phyloP scores from a whole-genome alignment of 164 flowering plant genomes.

The Akebia trifoliata region DNA sequence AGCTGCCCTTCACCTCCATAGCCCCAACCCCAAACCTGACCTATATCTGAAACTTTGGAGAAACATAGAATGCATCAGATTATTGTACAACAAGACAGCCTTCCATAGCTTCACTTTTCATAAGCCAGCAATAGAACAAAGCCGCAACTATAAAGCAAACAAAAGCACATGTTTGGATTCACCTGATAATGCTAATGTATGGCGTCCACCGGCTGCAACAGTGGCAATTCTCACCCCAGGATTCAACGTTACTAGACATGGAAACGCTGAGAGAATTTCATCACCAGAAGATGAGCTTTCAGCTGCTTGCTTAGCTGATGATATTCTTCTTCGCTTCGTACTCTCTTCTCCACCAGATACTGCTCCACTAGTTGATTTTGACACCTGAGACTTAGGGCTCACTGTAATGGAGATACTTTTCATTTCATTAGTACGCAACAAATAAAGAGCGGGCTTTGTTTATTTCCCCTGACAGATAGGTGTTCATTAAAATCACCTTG shows the following conservation, averaged over 20 bases:
- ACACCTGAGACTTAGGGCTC: constrained; percentile 62
- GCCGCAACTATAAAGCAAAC: not conserved
- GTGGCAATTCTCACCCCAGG: constrained; percentile 73
- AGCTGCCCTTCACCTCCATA: constrained; percentile 99
- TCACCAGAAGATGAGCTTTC: constrained; percentile 72
- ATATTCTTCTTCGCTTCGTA: constrained; percentile 68
- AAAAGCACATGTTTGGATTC: constrained; percentile 3
- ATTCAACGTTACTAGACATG: constrained; percentile 74
- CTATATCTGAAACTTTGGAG: constrained; percentile 70
- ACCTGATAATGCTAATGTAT: constrained; percentile 94
- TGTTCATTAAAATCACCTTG: constrained; percentile 48
- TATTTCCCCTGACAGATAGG: not conserved
- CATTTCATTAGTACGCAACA: constrained; percentile 21
- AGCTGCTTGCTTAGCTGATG: constrained; percentile 59
- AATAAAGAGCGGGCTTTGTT: constrained; percentile 1
- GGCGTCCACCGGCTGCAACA: constrained; percentile 99
- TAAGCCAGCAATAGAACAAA: constrained; percentile 4
- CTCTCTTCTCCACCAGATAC: constrained; percentile 62
- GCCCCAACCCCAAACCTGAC: constrained; percentile 99
- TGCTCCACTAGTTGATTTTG: constrained; percentile 51
- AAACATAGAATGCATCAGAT: constrained; percentile 29
- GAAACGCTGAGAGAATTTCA: constrained; percentile 72
- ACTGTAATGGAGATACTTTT: constrained; percentile 35
- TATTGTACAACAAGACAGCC: constrained; percentile 10
- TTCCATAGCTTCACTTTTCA: constrained; percentile 16